Evolutionary conservation across 2,329 filamentous ascomycete genomes (phyloP).

Genomic region (Sodiomyces alkalinus): DNA sequence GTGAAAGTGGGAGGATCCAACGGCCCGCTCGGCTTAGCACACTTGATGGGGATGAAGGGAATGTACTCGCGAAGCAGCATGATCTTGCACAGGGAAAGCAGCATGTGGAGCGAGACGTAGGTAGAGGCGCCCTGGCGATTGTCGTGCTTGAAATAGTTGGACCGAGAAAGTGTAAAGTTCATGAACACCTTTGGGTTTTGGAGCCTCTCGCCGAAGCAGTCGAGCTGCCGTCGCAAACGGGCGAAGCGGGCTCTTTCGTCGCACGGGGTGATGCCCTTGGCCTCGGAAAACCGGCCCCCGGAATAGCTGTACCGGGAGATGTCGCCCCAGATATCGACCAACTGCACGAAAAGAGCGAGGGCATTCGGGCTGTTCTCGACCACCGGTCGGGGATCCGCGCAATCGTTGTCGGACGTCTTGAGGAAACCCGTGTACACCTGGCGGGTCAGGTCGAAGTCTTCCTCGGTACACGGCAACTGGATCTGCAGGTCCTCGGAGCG

Average conservation of each 20-base stretch:
- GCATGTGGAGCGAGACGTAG: conserved; percentile 52
- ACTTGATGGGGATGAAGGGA: conserved; percentile 48
- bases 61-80: conserved; percentile 56
- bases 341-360: conserved; percentile 35
- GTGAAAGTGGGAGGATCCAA: conserved; percentile 42
- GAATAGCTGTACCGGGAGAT: conserved; percentile 39
- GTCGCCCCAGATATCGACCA: conserved; percentile 46
- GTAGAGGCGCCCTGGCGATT: conserved; percentile 46
- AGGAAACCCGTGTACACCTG: conserved; percentile 39
- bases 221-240: conserved; percentile 33
- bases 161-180: conserved; percentile 39
- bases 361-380: conserved; percentile 13
- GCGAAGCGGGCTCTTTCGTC: conserved; percentile 37
- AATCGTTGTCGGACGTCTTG: conserved; percentile 8
- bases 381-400: too few relatives aligned
- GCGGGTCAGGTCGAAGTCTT: conserved; percentile 46
- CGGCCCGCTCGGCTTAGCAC: conserved; percentile 32
- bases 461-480: conserved; percentile 52
- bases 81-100: conserved; percentile 49
- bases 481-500: conserved; percentile 43
- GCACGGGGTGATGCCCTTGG: conserved; percentile 38
- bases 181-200: conserved; percentile 12
- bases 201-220: conserved; percentile 28
- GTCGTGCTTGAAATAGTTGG: conserved; percentile 52
- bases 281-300: conserved; percentile 34